Base-by-base conservation (phyloP, 2,329 filamentous ascomycete genomes). In the Teratosphaeria gauchensis region DNA sequence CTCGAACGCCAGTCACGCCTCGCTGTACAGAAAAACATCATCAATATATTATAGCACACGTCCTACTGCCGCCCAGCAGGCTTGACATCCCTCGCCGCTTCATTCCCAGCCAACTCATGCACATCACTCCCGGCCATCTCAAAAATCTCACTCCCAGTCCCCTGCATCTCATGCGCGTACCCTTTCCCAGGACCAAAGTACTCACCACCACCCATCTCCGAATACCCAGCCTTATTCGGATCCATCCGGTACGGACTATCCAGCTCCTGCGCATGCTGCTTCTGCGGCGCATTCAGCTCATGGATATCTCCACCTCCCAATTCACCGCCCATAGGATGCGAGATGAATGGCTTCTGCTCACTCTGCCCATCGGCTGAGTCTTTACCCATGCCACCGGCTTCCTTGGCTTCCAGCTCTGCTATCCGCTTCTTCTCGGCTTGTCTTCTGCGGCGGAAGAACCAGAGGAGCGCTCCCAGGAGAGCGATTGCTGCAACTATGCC, bases 231-330 rank as follows among this genome's bases (percentile, higher is more conserved):
- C 55, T 66, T 66, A 48, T 70, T 69, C n/a, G 70, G 68, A 60
- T 72, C 67, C 28, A 66, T 58, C 53, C 64, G 65, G 57, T 70
- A 65, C 12, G 68, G 67, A 24, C 64, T 64, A 53, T 69, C 70
- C 64, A 72, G 65, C 62, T 72, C 70, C 51, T 67, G 63, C 19
- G 65, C 60, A 28, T 56, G 51, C 12, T 59, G 60, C 54, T 67
- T 67, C 42, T 68, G 63, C 16, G 68, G 63, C 4, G 66, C 65
- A 31, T 62, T 66, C 21, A 71, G 62, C 60, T 74, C 71, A 59
- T 72, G 68, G 51, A 73, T 67, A 51, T 71, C 68, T 24, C 62
- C 63, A 51, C 68, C 69, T 51, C 63, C 67, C 2, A 73, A 63
- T 56, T 74, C 71, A 59, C 70, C 69, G 42, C 67, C 66, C n/a